Conservation (phyloP, 306 rosid genomes). For the Hippophae gyantsensis region DNA sequence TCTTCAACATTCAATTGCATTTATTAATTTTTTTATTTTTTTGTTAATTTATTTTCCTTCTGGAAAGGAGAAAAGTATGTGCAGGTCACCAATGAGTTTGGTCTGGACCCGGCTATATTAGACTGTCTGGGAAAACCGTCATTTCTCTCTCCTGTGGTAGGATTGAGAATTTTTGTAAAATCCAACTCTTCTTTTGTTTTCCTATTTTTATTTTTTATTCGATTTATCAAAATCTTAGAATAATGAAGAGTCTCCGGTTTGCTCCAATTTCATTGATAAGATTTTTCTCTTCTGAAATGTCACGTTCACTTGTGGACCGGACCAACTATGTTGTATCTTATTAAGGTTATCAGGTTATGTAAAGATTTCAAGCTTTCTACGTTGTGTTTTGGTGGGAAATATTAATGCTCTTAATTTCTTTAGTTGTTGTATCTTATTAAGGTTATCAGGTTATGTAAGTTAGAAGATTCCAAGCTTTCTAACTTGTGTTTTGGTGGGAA, state of each 20-base stretch:
- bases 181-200: conserved; percentile 17
- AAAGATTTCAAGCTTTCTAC: too few relatives aligned
- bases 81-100: conserved; percentile 23
- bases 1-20: conserved; percentile 13
- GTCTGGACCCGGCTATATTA: conserved; percentile 61
- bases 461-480: too few relatives aligned
- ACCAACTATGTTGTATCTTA: not conserved
- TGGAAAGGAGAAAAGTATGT: conserved; percentile 16
- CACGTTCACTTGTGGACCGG: not conserved
- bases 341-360: not conserved
- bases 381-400: too few relatives aligned
- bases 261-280: not conserved
- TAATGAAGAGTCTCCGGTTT: conserved; percentile 12
- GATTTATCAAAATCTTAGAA: not conserved
- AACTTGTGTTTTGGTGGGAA: too few relatives aligned
- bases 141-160: conserved; percentile 12
- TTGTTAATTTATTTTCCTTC: conserved; percentile 14
- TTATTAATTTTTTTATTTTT: conserved; percentile 19
- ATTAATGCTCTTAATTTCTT: too few relatives aligned
- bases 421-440: not conserved
- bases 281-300: not conserved
- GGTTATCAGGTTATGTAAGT: not conserved
- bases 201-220: not conserved
- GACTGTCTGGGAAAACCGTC: conserved; percentile 57
- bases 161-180: conserved; percentile 34